Base-by-base conservation (phyloP, 768 basidiomycete genomes). In the Kwoniella dendrophila region DNA sequence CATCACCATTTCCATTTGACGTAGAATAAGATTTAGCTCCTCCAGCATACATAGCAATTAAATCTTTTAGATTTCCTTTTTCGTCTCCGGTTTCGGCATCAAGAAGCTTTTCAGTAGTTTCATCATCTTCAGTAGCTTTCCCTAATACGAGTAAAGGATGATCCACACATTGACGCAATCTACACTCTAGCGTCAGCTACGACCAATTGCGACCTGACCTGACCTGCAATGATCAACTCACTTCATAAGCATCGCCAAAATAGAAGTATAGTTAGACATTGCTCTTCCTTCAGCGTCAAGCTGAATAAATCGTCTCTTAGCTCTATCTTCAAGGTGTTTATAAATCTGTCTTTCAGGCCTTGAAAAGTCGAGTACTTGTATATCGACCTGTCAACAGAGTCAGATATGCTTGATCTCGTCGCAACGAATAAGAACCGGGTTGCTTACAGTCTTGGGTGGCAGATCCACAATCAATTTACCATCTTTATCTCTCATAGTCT, bases 241-340 rank as follows among this genome's bases (percentile, higher is more conserved):
- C 92, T 88, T 85, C 90, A 95, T 95, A 30, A 97, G 82, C 89
- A 95, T 92, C 12, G 93, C 91, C 70, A 97, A 84, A 61, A 82
- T 81, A 32, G 78, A 79, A 0, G 80, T 80, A 58, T 80, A 79
- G 56, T 81, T 77, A 5, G 74, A 93, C 91, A 76, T 90, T 86
- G 20, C 90, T 88, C 76, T 89, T 88, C 93, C 92, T 75, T 88
- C 88, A 3, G 86, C 87, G 65, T 86, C 87, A 20, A 94, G 82
- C 57, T 85, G 85, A 55, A 92, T 87, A 73, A 92, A 97, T 64
- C 87, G 85, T 44, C 82, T 81, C 79, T 92, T 95, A 2, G 87
- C 91, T 40, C 87, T 84, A 56, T 82, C 79, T 77, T 90, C 95
- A 54, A 95, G 86, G 6, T 88, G 88, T 73, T 93, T 88, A 76